phyloP scores from a whole-genome alignment of 2,329 filamentous ascomycete genomes.

The Monosporascus sp. region DNA sequence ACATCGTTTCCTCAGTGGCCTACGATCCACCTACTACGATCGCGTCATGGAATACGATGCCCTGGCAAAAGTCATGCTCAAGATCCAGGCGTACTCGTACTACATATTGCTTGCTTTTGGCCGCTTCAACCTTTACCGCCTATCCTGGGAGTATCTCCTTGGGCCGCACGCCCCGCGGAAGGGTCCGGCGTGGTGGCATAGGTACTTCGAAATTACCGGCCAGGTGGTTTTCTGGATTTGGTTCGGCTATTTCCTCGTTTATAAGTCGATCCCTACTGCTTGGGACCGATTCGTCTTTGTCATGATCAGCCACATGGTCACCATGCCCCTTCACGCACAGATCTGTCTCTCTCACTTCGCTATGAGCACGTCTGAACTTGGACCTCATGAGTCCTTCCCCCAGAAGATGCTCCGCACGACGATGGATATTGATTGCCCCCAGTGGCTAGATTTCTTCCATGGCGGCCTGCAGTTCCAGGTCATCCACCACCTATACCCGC shows the following conservation, averaged over 20 bases:
- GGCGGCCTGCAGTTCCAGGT: slow-evolving; percentile 87
- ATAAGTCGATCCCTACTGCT: slow-evolving; percentile 64
- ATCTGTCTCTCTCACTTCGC: slow-evolving; percentile 91
- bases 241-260: slow-evolving; percentile 80
- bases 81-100: slow-evolving; percentile 76
- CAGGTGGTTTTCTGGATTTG: slow-evolving; percentile 80
- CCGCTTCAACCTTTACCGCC: slow-evolving; percentile 79
- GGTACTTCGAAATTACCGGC: slow-evolving; percentile 72
- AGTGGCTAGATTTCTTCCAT: slow-evolving; percentile 85
- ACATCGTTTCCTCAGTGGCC: slow-evolving; percentile 67
- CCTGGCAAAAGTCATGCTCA: slow-evolving; percentile 63
- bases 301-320: slow-evolving; percentile 73
- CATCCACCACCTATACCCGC: slow-evolving; percentile 79
- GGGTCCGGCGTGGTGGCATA: slow-evolving; percentile 77
- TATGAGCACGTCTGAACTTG: slow-evolving; percentile 86
- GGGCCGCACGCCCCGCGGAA: slow-evolving; percentile 64
- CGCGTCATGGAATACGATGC: slow-evolving; percentile 73
- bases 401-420: slow-evolving; percentile 89
- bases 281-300: slow-evolving; percentile 68
- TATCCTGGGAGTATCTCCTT: slow-evolving; percentile 75
- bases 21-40: slow-evolving; percentile 80
- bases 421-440: slow-evolving; percentile 86
- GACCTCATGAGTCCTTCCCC: slow-evolving; percentile 78
- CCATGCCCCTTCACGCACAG: slow-evolving; percentile 79
- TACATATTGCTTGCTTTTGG: slow-evolving; percentile 77